Conservation (phyloP, 225 moss, liverwort and hornwort genomes). For the Marchantia paleacea region DNA sequence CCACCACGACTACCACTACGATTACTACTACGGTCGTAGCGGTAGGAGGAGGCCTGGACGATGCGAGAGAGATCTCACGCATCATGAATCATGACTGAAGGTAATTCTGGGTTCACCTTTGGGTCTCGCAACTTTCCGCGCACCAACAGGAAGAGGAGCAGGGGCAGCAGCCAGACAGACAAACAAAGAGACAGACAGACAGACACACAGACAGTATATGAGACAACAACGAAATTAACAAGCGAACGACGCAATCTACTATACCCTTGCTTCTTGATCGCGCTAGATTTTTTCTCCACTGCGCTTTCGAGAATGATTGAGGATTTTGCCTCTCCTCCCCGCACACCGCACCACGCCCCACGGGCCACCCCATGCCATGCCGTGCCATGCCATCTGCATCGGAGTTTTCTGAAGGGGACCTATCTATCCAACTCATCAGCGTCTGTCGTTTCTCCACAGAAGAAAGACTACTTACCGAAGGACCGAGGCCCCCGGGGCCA, state of each 20-base stretch:
- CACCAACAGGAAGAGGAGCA: background rate
- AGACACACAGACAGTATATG: background rate
- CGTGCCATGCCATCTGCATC: no score
- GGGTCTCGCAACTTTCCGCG: no score
- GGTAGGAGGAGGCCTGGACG: no score
- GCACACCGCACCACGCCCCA: no score
- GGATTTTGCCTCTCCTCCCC: no score
- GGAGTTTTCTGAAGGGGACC: background rate
- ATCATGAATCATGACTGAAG: no score
- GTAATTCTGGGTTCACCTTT: no score
- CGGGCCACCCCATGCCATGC: no score
- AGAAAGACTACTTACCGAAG: background rate
- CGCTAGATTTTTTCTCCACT: background rate
- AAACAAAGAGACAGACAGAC: slow-evolving; percentile 8
- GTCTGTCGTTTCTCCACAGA: background rate
- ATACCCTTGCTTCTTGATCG: background rate
- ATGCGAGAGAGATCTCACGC: no score
- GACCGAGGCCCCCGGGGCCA: background rate
- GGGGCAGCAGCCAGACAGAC: slow-evolving; percentile 12
- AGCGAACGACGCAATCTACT: background rate
- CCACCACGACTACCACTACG: no score
- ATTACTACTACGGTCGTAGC: no score
- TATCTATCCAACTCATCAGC: background rate
- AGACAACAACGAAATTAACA: background rate
- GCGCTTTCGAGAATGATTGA: background rate